phyloP scores from a whole-genome alignment of 2,329 filamentous ascomycete genomes.

The Hirsutella thompsonii region DNA sequence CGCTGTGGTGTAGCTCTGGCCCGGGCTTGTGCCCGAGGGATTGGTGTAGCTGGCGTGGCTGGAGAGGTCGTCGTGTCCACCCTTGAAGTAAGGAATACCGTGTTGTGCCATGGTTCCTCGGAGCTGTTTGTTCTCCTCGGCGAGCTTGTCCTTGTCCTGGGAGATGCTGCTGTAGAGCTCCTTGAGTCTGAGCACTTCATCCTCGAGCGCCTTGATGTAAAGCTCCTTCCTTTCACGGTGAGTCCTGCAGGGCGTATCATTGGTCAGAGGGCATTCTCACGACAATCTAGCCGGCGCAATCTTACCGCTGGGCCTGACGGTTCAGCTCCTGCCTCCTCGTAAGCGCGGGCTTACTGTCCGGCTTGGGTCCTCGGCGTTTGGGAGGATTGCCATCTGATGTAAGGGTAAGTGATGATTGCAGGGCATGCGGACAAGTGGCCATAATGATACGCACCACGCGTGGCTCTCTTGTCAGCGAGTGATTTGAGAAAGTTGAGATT shows the following conservation, averaged over 20 bases:
- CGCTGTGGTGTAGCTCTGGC: slow-evolving; percentile 40
- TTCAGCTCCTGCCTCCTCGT: slow-evolving; percentile 90
- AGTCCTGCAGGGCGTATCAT: slow-evolving; percentile 43
- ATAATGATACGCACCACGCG: slow-evolving; percentile 45
- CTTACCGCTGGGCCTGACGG: slow-evolving; percentile 84
- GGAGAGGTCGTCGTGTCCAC: slow-evolving; percentile 25
- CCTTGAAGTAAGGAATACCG: slow-evolving; percentile 27
- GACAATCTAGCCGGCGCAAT: not conserved
- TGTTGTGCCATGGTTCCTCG: slow-evolving; percentile 42
- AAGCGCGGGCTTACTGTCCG: slow-evolving; percentile 87
- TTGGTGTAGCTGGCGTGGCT: slow-evolving; percentile 31
- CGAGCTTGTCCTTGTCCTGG: slow-evolving; percentile 62
- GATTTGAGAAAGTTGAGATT: slow-evolving; percentile 53
- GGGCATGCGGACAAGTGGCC: not conserved
- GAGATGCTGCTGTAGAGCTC: slow-evolving; percentile 65
- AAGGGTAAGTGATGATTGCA: slow-evolving; percentile 2
- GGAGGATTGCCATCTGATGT: slow-evolving; percentile 64
- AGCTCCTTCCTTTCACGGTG: slow-evolving; percentile 94
- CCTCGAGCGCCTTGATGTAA: slow-evolving; percentile 88
- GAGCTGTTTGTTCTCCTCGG: slow-evolving; percentile 69
- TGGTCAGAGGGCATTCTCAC: not conserved
- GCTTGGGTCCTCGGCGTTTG: slow-evolving; percentile 88
- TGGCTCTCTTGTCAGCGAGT: slow-evolving; percentile 60
- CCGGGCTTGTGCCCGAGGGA: slow-evolving; percentile 43
- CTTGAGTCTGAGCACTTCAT: slow-evolving; percentile 79